These are phyloP conservation scores for Claviceps lovelessii DNA, from an alignment of 2,329 filamentous ascomycete species.

Conservation along the genomic window DNA sequence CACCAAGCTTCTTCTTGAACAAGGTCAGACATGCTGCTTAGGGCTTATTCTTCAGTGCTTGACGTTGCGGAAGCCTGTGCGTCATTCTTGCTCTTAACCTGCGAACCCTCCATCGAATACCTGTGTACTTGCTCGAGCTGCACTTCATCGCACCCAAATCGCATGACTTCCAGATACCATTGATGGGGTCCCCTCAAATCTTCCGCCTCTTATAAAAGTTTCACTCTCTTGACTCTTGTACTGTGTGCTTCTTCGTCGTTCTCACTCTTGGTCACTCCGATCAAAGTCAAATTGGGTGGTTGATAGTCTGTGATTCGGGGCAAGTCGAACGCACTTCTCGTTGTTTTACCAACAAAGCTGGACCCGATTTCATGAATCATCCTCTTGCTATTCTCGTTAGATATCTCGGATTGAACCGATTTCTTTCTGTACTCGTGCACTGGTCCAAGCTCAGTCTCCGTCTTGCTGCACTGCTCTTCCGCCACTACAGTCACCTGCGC, in stretches of 20 bases:
- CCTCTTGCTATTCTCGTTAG: constrained; percentile 5
- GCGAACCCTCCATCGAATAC: background rate
- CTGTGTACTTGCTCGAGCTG: background rate
- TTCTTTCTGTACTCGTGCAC: constrained; percentile 11
- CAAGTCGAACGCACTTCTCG: background rate
- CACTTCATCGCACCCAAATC: background rate
- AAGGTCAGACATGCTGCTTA: background rate
- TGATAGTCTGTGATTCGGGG: constrained; percentile 4
- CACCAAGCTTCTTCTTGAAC: background rate
- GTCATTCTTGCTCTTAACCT: background rate
- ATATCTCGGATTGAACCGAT: constrained; percentile 3
- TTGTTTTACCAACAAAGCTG: constrained; percentile 8
- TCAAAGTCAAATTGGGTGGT: background rate
- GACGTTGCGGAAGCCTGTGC: background rate
- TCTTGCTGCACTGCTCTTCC: background rate
- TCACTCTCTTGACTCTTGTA: background rate
- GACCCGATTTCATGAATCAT: constrained; percentile 17
- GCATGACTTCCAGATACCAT: background rate
- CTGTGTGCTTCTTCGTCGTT: background rate
- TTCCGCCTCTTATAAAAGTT: background rate
- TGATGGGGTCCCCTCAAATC: background rate
- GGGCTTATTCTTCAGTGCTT: background rate
- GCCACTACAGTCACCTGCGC: constrained; percentile 5
- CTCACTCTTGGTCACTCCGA: background rate
- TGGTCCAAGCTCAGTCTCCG: constrained; percentile 10